Conservation (phyloP, 495 filamentous ascomycete species). For the Cenococcum geophilum region DNA sequence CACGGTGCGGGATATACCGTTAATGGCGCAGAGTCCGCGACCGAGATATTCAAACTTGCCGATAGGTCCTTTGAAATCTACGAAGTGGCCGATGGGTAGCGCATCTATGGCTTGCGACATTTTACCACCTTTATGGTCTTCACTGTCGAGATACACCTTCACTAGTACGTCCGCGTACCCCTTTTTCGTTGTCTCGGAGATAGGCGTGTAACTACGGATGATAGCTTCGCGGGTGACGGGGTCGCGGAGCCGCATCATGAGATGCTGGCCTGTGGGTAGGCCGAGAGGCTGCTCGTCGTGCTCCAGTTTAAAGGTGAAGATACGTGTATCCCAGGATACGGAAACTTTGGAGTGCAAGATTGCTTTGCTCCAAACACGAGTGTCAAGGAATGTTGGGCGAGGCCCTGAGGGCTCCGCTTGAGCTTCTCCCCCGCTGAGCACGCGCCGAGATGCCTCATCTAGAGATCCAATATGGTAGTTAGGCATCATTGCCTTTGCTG, state of each 20-base stretch:
- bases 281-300: slow-evolving; percentile 65
- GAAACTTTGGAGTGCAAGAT: slow-evolving; percentile 57
- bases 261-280: slow-evolving; percentile 81
- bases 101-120: slow-evolving; percentile 81
- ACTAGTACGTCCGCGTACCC: slow-evolving; percentile 71
- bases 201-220: slow-evolving; percentile 84
- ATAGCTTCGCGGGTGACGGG: slow-evolving; percentile 61
- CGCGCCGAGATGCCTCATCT: slow-evolving; percentile 50
- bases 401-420: slow-evolving; percentile 33
- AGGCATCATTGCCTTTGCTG: slow-evolving; percentile 87
- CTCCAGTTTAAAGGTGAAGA: slow-evolving; percentile 78
- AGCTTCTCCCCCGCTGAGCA: slow-evolving; percentile 43
- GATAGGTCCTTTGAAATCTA: slow-evolving; percentile 88
- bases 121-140: slow-evolving; percentile 57
- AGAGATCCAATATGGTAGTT: slow-evolving; percentile 81
- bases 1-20: slow-evolving; percentile 53
- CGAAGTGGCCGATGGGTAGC: slow-evolving; percentile 59
- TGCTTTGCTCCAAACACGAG: slow-evolving; percentile 64
- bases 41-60: slow-evolving; percentile 82
- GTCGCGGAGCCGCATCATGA: slow-evolving; percentile 78
- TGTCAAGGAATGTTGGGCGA: slow-evolving; percentile 61
- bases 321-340: slow-evolving; percentile 73
- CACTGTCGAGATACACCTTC: slow-evolving; percentile 74
- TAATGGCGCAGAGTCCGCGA: slow-evolving; percentile 57
- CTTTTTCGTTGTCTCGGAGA: slow-evolving; percentile 55